Percentiles rank a stretch among this genome's conserved stretches.
Evolutionary conservation across 768 basidiomycete species (phyloP).

Genomic region (Amyloporia xantha): DNA sequence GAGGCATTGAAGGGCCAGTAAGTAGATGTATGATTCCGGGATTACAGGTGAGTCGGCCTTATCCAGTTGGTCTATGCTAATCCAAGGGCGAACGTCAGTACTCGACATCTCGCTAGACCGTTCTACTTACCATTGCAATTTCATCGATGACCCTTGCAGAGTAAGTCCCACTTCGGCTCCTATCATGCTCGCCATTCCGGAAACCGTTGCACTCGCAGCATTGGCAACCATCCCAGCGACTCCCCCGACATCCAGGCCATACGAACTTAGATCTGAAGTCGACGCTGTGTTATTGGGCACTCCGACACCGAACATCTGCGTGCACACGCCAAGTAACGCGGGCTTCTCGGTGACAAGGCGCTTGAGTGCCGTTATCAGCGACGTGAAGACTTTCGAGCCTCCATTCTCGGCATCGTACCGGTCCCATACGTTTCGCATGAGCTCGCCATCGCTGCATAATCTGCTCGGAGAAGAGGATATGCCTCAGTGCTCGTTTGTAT

Average conservation of each 20-base stretch:
- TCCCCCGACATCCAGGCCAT: slow-evolving; percentile 55
- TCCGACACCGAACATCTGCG: slow-evolving; percentile 81
- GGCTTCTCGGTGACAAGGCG: slow-evolving; percentile 88
- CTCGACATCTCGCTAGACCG: slow-evolving; percentile 1
- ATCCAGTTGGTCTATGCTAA: slow-evolving; percentile 94
- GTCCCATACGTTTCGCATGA: slow-evolving; percentile 74
- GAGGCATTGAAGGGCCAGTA: slow-evolving; percentile 85
- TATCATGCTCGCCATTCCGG: slow-evolving; percentile 84
- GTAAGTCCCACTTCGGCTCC: slow-evolving; percentile 65
- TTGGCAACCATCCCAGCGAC: slow-evolving; percentile 82
- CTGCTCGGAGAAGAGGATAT: too few species aligned
- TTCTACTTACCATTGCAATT: slow-evolving; percentile 74
- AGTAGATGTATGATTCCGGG: slow-evolving; percentile 90
- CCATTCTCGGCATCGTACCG: slow-evolving; percentile 59
- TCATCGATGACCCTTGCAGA: slow-evolving; percentile 71
- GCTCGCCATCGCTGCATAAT: slow-evolving; percentile 72
- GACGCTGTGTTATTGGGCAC: slow-evolving; percentile 35
- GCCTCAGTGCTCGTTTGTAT: too few species aligned
- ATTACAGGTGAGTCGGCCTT: slow-evolving; percentile 93
- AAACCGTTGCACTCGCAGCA: slow-evolving; percentile 77
- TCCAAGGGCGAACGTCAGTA: background rate
- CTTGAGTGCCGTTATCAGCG: slow-evolving; percentile 78
- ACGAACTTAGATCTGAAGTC: slow-evolving; percentile 32
- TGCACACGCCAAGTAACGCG: slow-evolving; percentile 65
- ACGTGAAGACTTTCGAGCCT: slow-evolving; percentile 66